Conservation (phyloP, 495 filamentous ascomycete species). For the Massariosphaeria phaeospora region DNA sequence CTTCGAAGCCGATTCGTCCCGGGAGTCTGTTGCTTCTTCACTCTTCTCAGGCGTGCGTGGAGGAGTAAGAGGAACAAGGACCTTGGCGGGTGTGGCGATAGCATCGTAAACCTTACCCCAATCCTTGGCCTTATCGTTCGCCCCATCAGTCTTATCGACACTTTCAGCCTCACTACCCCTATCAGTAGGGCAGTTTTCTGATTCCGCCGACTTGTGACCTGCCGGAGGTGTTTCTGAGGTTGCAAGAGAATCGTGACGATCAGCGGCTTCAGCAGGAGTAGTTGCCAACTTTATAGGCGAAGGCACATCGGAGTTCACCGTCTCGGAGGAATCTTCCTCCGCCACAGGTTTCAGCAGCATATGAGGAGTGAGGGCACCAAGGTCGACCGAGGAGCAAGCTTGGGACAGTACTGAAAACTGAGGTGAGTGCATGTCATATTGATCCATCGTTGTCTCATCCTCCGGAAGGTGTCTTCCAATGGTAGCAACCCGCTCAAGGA, state of each 20-base stretch:
- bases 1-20: not conserved
- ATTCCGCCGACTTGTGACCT: too few species aligned
- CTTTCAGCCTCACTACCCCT: not conserved
- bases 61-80: constrained; percentile 1
- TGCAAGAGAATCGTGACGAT: not conserved
- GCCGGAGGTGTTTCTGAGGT: too few species aligned
- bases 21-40: not conserved
- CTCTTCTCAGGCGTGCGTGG: constrained; percentile 7
- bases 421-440: constrained; percentile 4
- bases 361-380: not conserved
- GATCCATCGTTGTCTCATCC: constrained; percentile 6
- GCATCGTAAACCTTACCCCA: not conserved
- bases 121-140: not conserved
- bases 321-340: constrained; percentile 5
- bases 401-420: constrained; percentile 4
- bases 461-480: constrained; percentile 8
- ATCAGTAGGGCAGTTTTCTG: not conserved
- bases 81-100: constrained; percentile 3
- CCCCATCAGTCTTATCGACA: constrained; percentile 8
- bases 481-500: constrained; percentile 15
- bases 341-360: constrained; percentile 5
- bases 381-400: constrained; percentile 7
- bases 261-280: too few species aligned
- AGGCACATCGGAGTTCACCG: not conserved
- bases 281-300: not conserved